Evolutionary conservation across 805 yeast genomes (phyloP).

Genomic region (Pichia heedii): DNA sequence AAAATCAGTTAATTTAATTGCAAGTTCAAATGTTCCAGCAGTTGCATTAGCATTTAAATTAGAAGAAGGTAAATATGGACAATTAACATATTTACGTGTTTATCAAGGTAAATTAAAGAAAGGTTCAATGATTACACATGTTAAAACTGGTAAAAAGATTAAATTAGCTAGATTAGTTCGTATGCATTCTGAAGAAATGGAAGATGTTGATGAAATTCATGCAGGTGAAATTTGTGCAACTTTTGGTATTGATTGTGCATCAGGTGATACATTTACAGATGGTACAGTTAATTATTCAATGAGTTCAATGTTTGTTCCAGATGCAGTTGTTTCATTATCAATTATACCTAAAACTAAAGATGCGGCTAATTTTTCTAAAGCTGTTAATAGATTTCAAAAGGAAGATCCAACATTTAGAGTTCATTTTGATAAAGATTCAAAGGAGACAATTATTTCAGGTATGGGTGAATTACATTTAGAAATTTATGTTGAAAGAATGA

Average conservation of each 20-base stretch:
- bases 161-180: slow-evolving; percentile 91
- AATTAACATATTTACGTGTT: slow-evolving; percentile 91
- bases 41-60: slow-evolving; percentile 98
- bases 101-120: slow-evolving; percentile 93
- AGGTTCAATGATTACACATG: slow-evolving; percentile 81
- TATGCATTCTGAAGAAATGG: slow-evolving; percentile 99
- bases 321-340: slow-evolving; percentile 92
- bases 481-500: slow-evolving; percentile 96
- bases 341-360: slow-evolving; percentile 85
- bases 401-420: slow-evolving; percentile 99
- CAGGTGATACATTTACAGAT: slow-evolving; percentile 96
- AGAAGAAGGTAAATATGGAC: slow-evolving; percentile 98
- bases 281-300: slow-evolving; percentile 74
- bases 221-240: slow-evolving; percentile 99
- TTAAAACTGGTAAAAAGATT: slow-evolving; percentile 85
- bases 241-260: slow-evolving; percentile 96
- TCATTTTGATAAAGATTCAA: slow-evolving; percentile 78
- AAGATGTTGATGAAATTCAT: slow-evolving; percentile 89
- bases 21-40: slow-evolving; percentile 69
- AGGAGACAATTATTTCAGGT: slow-evolving; percentile 91
- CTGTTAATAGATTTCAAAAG: slow-evolving; percentile 93
- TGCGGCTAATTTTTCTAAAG: slow-evolving; percentile 85
- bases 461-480: slow-evolving; percentile 94
- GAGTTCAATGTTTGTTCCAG: slow-evolving; percentile 98
- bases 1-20: slow-evolving; percentile 61